These are phyloP conservation scores for Postia placenta DNA, from an alignment of 768 basidiomycete genomes.

Conservation along the genomic window DNA sequence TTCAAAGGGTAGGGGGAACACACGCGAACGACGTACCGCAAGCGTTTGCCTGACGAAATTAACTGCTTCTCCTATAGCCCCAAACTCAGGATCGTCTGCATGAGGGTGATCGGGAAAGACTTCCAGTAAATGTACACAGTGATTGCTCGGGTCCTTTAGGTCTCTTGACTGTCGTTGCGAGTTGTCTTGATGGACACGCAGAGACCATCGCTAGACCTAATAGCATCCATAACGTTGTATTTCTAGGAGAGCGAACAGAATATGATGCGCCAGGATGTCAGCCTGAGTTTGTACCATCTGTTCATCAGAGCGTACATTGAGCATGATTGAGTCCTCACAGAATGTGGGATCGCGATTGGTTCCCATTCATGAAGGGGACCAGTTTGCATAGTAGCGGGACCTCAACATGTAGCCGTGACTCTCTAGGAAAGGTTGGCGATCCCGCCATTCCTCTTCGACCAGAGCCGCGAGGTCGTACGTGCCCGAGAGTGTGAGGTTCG, in stretches of 20 bases:
- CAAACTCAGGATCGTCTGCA: slow-evolving; percentile 19
- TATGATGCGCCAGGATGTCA: not conserved
- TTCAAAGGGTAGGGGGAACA: not conserved
- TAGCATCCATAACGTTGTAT: slow-evolving; percentile 16
- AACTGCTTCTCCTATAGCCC: slow-evolving; percentile 15
- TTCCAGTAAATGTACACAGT: slow-evolving; percentile 19
- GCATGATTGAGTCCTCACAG: slow-evolving; percentile 15
- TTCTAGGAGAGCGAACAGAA: not conserved
- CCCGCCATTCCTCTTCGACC: slow-evolving; percentile 9
- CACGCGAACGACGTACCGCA: slow-evolving; percentile 5
- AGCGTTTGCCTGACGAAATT: slow-evolving; percentile 14
- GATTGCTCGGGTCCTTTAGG: slow-evolving; percentile 12
- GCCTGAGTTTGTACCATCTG: not conserved
- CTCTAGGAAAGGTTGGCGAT: slow-evolving; percentile 7
- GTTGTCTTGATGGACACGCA: slow-evolving; percentile 14
- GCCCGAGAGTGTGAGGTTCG: slow-evolving; percentile 1
- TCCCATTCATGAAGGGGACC: slow-evolving; percentile 11
- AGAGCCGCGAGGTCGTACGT: slow-evolving; percentile 2
- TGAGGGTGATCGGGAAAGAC: slow-evolving; percentile 17
- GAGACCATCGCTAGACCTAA: slow-evolving; percentile 1
- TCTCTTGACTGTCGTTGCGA: slow-evolving; percentile 2
- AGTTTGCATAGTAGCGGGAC: slow-evolving; percentile 8
- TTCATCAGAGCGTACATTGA: slow-evolving; percentile 1
- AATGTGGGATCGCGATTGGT: slow-evolving; percentile 6
- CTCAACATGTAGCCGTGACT: slow-evolving; percentile 14